Evolutionary conservation across 202 grass and related monocot species (phyloP).

Genomic region (Thinopyrum obtusiflorum): DNA sequence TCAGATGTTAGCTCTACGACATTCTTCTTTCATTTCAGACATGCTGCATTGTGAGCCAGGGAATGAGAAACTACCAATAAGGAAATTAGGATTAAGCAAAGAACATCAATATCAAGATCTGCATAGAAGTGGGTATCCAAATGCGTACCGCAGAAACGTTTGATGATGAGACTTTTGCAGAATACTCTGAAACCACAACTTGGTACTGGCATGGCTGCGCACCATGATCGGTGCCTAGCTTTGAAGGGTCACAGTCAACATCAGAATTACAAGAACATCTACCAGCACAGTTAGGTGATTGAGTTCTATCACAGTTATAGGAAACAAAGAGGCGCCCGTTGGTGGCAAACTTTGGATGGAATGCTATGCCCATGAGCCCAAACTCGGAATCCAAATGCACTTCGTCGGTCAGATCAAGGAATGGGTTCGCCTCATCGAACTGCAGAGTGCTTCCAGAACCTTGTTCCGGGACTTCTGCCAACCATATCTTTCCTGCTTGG

Average conservation of each 20-base stretch:
- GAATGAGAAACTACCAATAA: neutral
- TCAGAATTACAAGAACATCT: constrained; percentile 75
- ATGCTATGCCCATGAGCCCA: constrained; percentile 76
- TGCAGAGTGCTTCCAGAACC: constrained; percentile 57
- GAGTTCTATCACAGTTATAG: constrained; percentile 64
- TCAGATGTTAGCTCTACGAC: neutral
- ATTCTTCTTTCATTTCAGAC: neutral
- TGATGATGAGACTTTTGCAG: constrained; percentile 58
- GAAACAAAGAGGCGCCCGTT: constrained; percentile 92
- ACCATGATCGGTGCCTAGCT: constrained; percentile 57
- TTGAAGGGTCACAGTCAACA: constrained; percentile 67
- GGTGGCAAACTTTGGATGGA: constrained; percentile 68
- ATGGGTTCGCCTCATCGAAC: constrained; percentile 58
- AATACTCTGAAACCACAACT: constrained; percentile 60
- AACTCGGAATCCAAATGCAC: constrained; percentile 54
- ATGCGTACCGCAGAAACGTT: constrained; percentile 55
- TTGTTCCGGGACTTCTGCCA: constrained; percentile 76
- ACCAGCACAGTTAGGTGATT: constrained; percentile 62
- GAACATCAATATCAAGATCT: neutral
- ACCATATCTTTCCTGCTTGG: constrained; percentile 86
- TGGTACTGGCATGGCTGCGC: constrained; percentile 73
- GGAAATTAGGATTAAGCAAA: neutral
- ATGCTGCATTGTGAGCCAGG: neutral
- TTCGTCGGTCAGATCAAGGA: constrained; percentile 84
- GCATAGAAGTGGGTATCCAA: neutral